Evolutionary conservation across 345 rosid species (phyloP).

Genomic region (Anacardium occidentale): DNA sequence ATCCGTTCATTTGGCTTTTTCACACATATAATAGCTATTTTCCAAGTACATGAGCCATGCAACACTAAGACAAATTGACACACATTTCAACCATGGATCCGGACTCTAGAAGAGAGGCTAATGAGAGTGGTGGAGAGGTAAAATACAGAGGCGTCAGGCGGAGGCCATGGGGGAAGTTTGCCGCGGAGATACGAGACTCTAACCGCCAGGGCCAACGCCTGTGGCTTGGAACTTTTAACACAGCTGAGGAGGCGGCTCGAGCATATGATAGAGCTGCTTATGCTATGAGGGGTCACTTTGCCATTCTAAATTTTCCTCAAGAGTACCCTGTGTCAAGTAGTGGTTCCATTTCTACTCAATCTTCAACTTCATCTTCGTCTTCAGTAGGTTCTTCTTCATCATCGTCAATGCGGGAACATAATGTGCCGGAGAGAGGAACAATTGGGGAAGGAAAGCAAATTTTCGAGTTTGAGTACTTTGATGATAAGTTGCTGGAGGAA

Average conservation of each 20-base stretch:
- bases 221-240: constrained; percentile 87
- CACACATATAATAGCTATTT: constrained; percentile 18
- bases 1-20: constrained; percentile 10
- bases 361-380: constrained; percentile 24
- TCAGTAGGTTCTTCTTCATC: background rate
- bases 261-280: constrained; percentile 86
- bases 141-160: constrained; percentile 69
- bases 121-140: constrained; percentile 38
- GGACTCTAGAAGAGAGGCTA: constrained; percentile 9
- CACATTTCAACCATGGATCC: constrained; percentile 25
- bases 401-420: constrained; percentile 27
- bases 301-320: constrained; percentile 70
- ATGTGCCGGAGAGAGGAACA: constrained; percentile 3
- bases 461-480: constrained; percentile 74
- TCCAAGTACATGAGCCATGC: constrained; percentile 31
- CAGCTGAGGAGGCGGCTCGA: constrained; percentile 89
- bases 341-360: constrained; percentile 13
- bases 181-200: constrained; percentile 88
- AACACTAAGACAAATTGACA: background rate
- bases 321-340: constrained; percentile 57
- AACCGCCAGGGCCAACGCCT: constrained; percentile 66
- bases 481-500: constrained; percentile 73
- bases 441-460: constrained; percentile 39
- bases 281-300: constrained; percentile 78
- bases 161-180: constrained; percentile 93